phyloP scores from a whole-genome alignment of 139 green algal genomes.

The Micractinium conductrix region DNA sequence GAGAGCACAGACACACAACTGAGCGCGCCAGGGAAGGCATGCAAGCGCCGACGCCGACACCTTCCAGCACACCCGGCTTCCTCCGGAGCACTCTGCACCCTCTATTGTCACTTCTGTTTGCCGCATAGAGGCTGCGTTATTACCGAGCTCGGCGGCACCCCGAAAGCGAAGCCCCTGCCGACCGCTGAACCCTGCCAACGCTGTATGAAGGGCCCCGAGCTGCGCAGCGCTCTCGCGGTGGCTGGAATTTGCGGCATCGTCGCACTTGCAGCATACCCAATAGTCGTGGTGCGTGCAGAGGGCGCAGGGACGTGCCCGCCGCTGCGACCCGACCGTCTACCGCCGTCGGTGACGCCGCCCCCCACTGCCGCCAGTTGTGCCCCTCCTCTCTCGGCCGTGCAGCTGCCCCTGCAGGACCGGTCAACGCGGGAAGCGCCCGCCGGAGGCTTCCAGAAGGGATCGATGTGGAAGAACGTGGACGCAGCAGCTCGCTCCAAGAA shows the following conservation, averaged over 20 bases:
- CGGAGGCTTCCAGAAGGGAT: constrained; percentile 13
- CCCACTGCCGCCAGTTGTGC: neutral
- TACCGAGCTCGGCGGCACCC: no score
- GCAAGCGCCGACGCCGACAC: no score
- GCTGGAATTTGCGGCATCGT: constrained; percentile 5
- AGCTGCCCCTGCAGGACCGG: constrained; percentile 14
- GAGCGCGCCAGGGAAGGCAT: no score
- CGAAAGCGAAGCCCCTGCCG: no score
- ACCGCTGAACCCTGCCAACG: no score
- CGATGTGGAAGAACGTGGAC: constrained; percentile 15
- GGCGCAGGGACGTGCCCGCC: no score
- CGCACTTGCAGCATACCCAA: constrained; percentile 3
- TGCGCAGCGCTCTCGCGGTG: neutral
- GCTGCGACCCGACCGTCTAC: neutral
- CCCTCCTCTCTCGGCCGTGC: neutral
- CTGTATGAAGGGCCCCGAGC: constrained; percentile 1
- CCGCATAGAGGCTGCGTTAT: no score
- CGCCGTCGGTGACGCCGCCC: neutral
- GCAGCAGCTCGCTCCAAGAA: constrained; percentile 1
- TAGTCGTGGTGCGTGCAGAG: constrained; percentile 13
- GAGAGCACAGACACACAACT: no score
- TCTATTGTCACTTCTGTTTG: no score
- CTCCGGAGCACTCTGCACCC: no score
- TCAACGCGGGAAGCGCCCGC: constrained; percentile 1
- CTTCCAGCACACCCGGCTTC: no score